A percentile compares a stretch with the other conserved stretches of the same genome.
These are phyloP conservation scores for Zoysia matrella DNA, from an alignment of 202 grass and related monocot species.

Conservation along the genomic window DNA sequence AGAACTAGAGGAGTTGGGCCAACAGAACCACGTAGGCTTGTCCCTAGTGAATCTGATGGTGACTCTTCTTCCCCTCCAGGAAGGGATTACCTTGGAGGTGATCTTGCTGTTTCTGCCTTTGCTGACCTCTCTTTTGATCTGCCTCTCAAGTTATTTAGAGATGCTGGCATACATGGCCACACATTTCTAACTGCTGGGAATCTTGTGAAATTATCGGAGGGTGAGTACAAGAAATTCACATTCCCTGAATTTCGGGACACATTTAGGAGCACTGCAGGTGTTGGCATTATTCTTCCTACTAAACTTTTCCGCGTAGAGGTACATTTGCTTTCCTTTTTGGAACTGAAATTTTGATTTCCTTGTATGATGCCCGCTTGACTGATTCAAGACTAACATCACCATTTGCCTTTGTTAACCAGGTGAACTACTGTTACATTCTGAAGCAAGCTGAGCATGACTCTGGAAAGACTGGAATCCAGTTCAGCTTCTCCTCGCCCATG, in stretches of 20 bases:
- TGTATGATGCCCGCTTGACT: no score
- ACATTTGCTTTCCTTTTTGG: neutral
- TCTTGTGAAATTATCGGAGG: no score
- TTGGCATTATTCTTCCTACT: slow-evolving; percentile 76
- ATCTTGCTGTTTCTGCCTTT: slow-evolving; percentile 73
- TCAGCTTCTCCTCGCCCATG: no score
- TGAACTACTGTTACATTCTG: slow-evolving; percentile 42
- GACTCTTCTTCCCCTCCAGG: slow-evolving; percentile 42
- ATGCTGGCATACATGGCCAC: no score
- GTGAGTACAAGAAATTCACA: slow-evolving; percentile 17
- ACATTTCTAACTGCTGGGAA: no score
- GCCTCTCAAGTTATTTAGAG: no score
- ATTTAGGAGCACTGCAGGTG: slow-evolving; percentile 75
- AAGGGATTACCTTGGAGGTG: slow-evolving; percentile 70
- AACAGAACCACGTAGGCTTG: no score
- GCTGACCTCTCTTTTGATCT: neutral
- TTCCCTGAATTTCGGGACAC: slow-evolving; percentile 54
- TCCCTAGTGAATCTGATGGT: neutral
- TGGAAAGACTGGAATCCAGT: no score
- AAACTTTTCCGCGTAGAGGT: slow-evolving; percentile 70
- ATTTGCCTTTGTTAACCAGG: slow-evolving; percentile 37
- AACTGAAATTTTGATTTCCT: no score
- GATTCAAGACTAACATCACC: no score
- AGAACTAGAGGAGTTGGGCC: no score
- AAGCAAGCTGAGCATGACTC: no score